These are phyloP conservation scores for Metschnikowia baotianmanensis DNA, from an alignment of 805 yeast species.

Conservation along the genomic window DNA sequence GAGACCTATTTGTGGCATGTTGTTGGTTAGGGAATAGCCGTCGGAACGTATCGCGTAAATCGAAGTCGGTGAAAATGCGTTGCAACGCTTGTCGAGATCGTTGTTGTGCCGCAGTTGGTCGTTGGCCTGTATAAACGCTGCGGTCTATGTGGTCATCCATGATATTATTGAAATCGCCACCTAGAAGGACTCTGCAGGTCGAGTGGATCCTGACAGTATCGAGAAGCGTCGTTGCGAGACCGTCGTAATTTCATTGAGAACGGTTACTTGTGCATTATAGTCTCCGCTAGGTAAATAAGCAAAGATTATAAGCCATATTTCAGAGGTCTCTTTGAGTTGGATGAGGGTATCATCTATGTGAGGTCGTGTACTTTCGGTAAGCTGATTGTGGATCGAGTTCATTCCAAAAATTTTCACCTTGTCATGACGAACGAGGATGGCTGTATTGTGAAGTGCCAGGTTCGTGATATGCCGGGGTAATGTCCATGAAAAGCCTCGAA, in stretches of 20 bases:
- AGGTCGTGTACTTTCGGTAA: not conserved
- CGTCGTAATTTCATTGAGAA: not conserved
- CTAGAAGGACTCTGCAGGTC: not conserved
- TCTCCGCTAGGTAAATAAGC: not conserved
- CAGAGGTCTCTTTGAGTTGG: not conserved
- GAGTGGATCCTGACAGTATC: not conserved
- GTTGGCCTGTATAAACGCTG: not conserved
- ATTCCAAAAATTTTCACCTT: not conserved
- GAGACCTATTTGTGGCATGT: not conserved
- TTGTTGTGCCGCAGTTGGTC: not conserved
- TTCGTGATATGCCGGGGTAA: not conserved
- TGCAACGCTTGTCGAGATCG: not conserved
- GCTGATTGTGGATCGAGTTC: not conserved
- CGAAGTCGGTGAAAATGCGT: not conserved
- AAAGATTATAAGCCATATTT: not conserved
- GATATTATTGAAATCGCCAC: not conserved
- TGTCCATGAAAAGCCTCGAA: not conserved
- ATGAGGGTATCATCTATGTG: not conserved
- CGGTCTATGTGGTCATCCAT: not conserved
- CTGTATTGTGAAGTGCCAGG: not conserved
- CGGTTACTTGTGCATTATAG: not conserved
- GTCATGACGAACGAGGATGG: not conserved
- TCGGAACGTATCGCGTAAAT: not conserved
- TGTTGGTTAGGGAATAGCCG: not conserved
- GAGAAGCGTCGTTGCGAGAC: not conserved